Conservation (phyloP, 2,329 filamentous ascomycete genomes). For the Stachybotrys chartarum region DNA sequence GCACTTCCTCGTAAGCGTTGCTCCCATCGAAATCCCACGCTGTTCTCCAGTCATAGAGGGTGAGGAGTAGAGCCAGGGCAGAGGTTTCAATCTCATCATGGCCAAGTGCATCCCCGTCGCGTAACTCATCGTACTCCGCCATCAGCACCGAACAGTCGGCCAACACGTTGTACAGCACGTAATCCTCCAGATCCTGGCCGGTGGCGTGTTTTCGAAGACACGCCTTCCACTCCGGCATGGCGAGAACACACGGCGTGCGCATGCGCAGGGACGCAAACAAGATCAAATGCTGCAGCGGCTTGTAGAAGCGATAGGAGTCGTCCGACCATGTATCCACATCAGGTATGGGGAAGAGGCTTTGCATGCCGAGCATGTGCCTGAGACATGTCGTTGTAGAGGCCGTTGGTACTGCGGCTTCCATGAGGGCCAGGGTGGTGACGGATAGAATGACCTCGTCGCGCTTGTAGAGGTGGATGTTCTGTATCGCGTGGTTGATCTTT, state of each 20-base stretch:
- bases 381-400: neutral
- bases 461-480: neutral
- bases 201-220: neutral
- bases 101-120: neutral
- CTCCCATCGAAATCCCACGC: neutral
- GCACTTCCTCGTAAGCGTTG: neutral
- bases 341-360: neutral
- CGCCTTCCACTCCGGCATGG: neutral
- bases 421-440: neutral
- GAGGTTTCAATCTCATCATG: neutral
- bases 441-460: neutral
- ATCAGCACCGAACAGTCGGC: neutral
- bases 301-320: neutral
- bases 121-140: neutral
- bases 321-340: neutral
- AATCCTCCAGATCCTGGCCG: neutral
- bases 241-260: neutral
- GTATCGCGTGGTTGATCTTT: neutral
- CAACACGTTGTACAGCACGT: neutral
- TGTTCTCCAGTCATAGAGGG: neutral
- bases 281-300: neutral
- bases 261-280: neutral
- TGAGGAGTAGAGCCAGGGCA: neutral
- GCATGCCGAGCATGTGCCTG: neutral
- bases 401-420: neutral